Conservation (phyloP, 257 asterid species). For the Forsythia suspensa region DNA sequence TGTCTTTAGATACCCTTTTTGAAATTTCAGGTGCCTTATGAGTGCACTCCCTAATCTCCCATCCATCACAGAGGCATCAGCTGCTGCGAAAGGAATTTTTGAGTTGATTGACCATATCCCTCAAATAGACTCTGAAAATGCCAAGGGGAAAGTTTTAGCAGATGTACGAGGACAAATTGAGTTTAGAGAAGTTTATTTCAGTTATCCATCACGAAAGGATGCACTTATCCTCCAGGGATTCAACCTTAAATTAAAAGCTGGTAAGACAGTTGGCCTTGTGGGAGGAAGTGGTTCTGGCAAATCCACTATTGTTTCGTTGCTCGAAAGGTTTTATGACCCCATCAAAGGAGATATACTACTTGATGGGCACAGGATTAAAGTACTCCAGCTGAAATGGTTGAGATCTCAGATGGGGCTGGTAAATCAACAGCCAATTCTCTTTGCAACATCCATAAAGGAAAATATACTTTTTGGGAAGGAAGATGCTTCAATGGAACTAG, state of each 20-base stretch:
- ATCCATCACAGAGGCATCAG: conserved; percentile 52
- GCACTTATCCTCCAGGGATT: conserved; percentile 52
- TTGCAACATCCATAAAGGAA: conserved; percentile 69
- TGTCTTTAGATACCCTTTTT: background rate
- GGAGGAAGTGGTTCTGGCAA: conserved; percentile 89
- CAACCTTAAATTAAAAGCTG: conserved; percentile 51
- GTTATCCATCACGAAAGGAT: conserved; percentile 66
- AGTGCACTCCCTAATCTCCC: conserved; percentile 41
- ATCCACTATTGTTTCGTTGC: conserved; percentile 62
- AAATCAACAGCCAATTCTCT: conserved; percentile 74
- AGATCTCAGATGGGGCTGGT: conserved; percentile 79
- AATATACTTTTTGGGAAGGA: conserved; percentile 74
- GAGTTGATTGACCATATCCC: conserved; percentile 54
- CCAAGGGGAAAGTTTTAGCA: conserved; percentile 43
- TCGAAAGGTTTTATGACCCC: conserved; percentile 76
- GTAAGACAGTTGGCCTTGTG: conserved; percentile 64
- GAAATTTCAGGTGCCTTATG: conserved; percentile 31
- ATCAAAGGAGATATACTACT: conserved; percentile 55
- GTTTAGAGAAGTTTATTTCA: conserved; percentile 60
- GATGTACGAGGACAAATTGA: conserved; percentile 58
- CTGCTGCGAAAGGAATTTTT: conserved; percentile 51
- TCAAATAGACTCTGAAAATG: conserved; percentile 44
- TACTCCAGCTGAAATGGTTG: conserved; percentile 62
- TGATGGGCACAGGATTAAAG: conserved; percentile 54
- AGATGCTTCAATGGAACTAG: conserved; percentile 55